Evolutionary conservation across 257 asterid species (phyloP).

Genomic region (Ajuga chamaepitys): DNA sequence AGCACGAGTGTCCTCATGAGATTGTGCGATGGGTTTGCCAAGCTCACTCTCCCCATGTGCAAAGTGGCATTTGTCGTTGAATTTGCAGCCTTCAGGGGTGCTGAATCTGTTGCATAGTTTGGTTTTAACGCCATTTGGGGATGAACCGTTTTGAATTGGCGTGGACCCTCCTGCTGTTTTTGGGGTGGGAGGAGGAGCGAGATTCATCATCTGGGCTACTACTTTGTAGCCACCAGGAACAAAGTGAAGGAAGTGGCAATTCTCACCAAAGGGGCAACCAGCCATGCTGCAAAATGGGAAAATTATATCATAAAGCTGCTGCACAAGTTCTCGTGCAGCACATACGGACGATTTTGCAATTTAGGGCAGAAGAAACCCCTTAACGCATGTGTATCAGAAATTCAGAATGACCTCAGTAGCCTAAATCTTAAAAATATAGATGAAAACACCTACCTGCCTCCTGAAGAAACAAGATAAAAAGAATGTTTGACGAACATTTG

Average conservation of each 20-base stretch:
- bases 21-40: slow-evolving; percentile 38
- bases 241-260: slow-evolving; percentile 87
- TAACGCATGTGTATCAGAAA: neutral
- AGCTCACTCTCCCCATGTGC: slow-evolving; percentile 90
- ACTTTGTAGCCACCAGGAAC: slow-evolving; percentile 87
- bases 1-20: slow-evolving; percentile 46
- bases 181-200: slow-evolving; percentile 47
- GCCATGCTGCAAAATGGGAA: slow-evolving; percentile 50
- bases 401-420: neutral
- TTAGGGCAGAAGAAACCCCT: neutral
- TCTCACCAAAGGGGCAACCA: slow-evolving; percentile 64
- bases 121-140: slow-evolving; percentile 44
- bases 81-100: slow-evolving; percentile 87
- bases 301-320: neutral
- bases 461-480: neutral
- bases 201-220: slow-evolving; percentile 78
- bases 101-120: slow-evolving; percentile 67
- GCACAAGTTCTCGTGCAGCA: neutral
- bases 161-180: slow-evolving; percentile 34
- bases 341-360: neutral
- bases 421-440: neutral
- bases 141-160: slow-evolving; percentile 37
- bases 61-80: slow-evolving; percentile 73
- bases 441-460: neutral
- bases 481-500: neutral